Base-by-base conservation (phyloP, 306 rosid species). In the Cucurbita maxima region DNA sequence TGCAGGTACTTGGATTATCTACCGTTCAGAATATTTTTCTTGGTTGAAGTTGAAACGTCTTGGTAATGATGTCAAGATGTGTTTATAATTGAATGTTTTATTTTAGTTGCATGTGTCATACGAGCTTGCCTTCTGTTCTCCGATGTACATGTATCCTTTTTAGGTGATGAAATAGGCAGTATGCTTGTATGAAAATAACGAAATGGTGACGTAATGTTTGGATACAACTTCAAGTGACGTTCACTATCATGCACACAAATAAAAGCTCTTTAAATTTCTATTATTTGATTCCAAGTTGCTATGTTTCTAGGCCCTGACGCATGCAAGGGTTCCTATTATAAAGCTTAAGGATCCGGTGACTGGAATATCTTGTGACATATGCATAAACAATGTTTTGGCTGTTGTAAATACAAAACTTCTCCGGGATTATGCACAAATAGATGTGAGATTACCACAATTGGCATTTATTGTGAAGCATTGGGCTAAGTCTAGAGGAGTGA, bases 401-500 rank as follows among this genome's bases (percentile, higher is more conserved):
- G 99, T 94, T 77, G 87, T 86, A 66, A 94, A 94, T 77, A 90
- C 99, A 52, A 94, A 84, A 84, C 97, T 94, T 85, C 96, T 94
- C 72, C 80, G 85, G 76, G 97, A 91, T 79, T 94, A 94, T 77
- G 96, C 88, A 51, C 80, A 72, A 45, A 84, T 94, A 64, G 99
- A 94, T 81, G 75, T 55, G 40, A 94, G 99, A 80, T 69, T 94
- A 57, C 82, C 82, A 8, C 99, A 90, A 71, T 78, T 94, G 82
- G 95, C 96, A 73, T 94, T 86, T 78, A 88, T 94, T 57, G 88
- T 94, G 56, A 94, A 94, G 82, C 91, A 94, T 78, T 94, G 99
- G 99, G 99, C 99, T 40, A 94, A 94, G 84, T 90, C 97, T 50
- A 89, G 99, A 76, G 94, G 96, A 83, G 97, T 94, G 74, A 94